phyloP scores from a whole-genome alignment of 2,329 filamentous ascomycete genomes.

The Biscogniauxia mediterranea region DNA sequence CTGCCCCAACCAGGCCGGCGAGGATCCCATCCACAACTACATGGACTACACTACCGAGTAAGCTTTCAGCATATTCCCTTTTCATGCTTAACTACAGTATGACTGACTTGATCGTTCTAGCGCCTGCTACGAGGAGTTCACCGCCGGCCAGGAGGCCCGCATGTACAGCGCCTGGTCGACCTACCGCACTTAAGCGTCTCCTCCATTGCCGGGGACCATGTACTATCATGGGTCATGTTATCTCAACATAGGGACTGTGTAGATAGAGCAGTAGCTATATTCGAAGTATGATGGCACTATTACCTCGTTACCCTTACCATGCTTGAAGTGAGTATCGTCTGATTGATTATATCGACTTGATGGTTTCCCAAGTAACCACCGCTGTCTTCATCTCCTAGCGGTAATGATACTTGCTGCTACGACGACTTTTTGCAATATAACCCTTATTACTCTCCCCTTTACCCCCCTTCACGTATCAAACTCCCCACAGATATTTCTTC shows the following conservation, averaged over 20 bases:
- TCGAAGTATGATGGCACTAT: background rate
- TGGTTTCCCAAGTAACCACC: too few relatives aligned
- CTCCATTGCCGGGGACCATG: background rate
- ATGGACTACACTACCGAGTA: conserved; percentile 43
- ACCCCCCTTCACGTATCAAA: too few relatives aligned
- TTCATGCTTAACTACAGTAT: conserved; percentile 2
- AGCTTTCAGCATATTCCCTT: conserved; percentile 17
- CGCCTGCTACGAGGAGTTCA: conserved; percentile 46
- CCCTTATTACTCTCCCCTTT: too few relatives aligned
- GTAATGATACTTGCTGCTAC: too few relatives aligned
- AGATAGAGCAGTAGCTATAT: background rate
- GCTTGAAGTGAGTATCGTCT: background rate
- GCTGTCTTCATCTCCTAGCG: too few relatives aligned
- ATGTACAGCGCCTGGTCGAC: conserved; percentile 39
- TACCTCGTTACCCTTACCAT: background rate
- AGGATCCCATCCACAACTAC: conserved; percentile 37
- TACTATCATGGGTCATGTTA: background rate
- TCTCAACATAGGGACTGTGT: background rate
- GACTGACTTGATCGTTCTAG: conserved; percentile 29
- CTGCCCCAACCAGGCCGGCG: conserved; percentile 27
- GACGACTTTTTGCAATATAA: too few relatives aligned
- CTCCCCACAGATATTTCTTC: too few relatives aligned
- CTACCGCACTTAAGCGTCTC: conserved; percentile 33
- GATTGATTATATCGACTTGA: background rate
- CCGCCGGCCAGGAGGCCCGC: conserved; percentile 39